Percentiles rank a stretch among this genome's conserved stretches.
Evolutionary conservation across 345 rosid genomes (phyloP).

Genomic region (sweet orange (Citrus sinensis)): DNA sequence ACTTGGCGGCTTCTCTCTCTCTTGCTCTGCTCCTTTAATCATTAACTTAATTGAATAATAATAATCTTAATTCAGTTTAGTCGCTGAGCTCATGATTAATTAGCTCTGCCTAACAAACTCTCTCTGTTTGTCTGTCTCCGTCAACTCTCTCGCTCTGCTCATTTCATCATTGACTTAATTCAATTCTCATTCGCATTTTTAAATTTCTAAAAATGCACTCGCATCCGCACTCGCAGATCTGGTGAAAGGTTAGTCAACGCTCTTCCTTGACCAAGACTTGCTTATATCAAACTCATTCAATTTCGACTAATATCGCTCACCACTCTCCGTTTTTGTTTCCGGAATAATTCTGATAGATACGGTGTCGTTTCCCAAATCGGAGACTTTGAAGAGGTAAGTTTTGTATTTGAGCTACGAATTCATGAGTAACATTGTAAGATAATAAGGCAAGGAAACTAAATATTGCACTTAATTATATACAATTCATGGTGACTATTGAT

Average conservation of each 20-base stretch:
- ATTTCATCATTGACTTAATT: too few relatives aligned
- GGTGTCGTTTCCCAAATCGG: neutral
- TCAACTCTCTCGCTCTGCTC: neutral
- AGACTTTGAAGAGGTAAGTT: neutral
- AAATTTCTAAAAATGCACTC: neutral
- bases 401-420: neutral
- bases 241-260: slow-evolving; percentile 7
- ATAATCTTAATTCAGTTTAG: neutral
- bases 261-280: neutral
- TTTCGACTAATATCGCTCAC: neutral
- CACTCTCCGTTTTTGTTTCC: neutral
- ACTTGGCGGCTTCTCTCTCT: slow-evolving; percentile 18
- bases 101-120: neutral
- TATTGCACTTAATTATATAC: too few relatives aligned
- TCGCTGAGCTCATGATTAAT: neutral
- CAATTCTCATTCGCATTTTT: neutral
- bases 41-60: neutral
- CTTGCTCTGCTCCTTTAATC: neutral
- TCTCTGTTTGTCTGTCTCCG: neutral
- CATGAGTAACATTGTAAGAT: neutral
- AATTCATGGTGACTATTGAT: too few relatives aligned
- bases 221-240: slow-evolving; percentile 3
- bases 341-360: neutral
- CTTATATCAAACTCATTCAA: neutral
- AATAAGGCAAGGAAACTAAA: too few relatives aligned